Evolutionary conservation across 805 yeast genomes (phyloP).

Genomic region (Pichia californica): DNA sequence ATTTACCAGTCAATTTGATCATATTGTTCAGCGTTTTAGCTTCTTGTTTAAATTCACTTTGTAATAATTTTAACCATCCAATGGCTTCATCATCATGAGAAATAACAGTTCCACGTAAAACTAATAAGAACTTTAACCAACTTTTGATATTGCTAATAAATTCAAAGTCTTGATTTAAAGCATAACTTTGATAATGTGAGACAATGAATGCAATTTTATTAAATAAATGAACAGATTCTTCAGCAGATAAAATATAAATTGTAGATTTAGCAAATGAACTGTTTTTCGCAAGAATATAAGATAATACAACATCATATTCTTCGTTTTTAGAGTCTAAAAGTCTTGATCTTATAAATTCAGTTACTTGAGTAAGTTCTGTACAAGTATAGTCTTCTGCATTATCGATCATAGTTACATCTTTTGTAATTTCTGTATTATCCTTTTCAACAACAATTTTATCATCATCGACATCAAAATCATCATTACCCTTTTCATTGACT

Average conservation of each 20-base stretch:
- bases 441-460: constrained; percentile 19
- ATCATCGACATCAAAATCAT: constrained; percentile 4
- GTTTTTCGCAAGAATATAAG: constrained; percentile 25
- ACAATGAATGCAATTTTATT: constrained; percentile 41
- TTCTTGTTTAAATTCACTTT: constrained; percentile 48
- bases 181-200: constrained; percentile 29
- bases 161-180: constrained; percentile 2
- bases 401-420: background rate
- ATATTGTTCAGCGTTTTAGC: constrained; percentile 58
- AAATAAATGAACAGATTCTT: constrained; percentile 37
- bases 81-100: constrained; percentile 46
- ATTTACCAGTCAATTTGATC: constrained; percentile 78
- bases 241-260: constrained; percentile 45
- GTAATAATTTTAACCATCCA: constrained; percentile 50
- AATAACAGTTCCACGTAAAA: constrained; percentile 62
- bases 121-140: constrained; percentile 82
- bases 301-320: constrained; percentile 22
- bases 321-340: constrained; percentile 22
- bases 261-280: constrained; percentile 45
- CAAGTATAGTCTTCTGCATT: constrained; percentile 14
- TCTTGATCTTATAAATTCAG: constrained; percentile 19
- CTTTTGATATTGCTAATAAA: constrained; percentile 12
- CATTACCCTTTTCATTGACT: constrained; percentile 13
- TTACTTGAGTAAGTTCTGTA: constrained; percentile 20
- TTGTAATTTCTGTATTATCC: background rate